Percentiles rank a stretch among this genome's conserved stretches.
Evolutionary conservation across 1,284 basidiomycete genomes (phyloP).

Genomic region (Ceratobasidium sp.): DNA sequence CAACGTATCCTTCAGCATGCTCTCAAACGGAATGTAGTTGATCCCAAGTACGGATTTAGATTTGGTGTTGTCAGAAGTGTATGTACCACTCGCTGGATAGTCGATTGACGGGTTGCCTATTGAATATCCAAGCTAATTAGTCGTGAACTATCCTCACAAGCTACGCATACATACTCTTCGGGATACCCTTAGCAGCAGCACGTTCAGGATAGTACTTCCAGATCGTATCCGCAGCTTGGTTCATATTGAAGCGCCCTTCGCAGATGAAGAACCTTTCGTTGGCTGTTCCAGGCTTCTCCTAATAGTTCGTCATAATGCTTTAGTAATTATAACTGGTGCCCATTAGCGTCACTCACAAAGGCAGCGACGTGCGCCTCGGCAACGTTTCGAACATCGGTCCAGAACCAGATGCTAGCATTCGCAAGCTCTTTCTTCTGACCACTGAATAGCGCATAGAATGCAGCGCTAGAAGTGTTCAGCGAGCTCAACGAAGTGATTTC

Average conservation of each 20-base stretch:
- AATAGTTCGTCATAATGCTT: not conserved
- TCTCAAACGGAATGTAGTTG: slow-evolving; percentile 45
- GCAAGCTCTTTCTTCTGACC: not conserved
- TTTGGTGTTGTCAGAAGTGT: slow-evolving; percentile 45
- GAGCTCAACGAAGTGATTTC: slow-evolving; percentile 4
- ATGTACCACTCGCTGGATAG: slow-evolving; percentile 40
- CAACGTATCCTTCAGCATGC: slow-evolving; percentile 45
- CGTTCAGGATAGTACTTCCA: slow-evolving; percentile 48
- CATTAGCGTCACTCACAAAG: not conserved
- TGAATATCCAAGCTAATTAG: too few species aligned
- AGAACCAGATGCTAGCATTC: not conserved
- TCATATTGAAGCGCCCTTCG: slow-evolving; percentile 40
- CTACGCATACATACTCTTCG: not conserved
- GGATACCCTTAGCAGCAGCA: slow-evolving; percentile 36
- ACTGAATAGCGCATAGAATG: not conserved
- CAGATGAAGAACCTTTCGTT: slow-evolving; percentile 39
- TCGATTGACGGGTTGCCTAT: slow-evolving; percentile 39
- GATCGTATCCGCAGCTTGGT: slow-evolving; percentile 34
- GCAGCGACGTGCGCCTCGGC: slow-evolving; percentile 22
- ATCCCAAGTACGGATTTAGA: slow-evolving; percentile 42
- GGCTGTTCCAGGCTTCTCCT: slow-evolving; percentile 37
- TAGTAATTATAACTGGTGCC: not conserved
- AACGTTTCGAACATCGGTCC: slow-evolving; percentile 1
- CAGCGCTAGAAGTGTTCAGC: slow-evolving; percentile 16
- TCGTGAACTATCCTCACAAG: too few species aligned